A percentile compares a stretch with the other conserved stretches of the same genome.
Evolutionary conservation across 164 flowering plant species (phyloP).

Genomic region (Cinnamomum chago): DNA sequence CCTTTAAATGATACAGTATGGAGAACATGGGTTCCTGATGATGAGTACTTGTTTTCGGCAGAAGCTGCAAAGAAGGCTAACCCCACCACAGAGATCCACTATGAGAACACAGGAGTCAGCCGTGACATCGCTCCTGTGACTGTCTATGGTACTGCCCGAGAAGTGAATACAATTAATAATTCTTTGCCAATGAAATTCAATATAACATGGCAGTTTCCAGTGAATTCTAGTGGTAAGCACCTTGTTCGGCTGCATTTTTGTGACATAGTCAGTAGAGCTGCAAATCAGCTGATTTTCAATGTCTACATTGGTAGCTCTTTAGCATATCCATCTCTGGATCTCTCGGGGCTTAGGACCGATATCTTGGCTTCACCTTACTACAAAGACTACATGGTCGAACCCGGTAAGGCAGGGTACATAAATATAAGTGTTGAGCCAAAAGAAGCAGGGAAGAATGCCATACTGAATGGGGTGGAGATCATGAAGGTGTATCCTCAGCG

Average conservation of each 20-base stretch:
- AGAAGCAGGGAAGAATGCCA: conserved; percentile 43
- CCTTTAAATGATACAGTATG: conserved; percentile 75
- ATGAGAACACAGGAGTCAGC: conserved; percentile 23
- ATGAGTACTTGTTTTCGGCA: conserved; percentile 40
- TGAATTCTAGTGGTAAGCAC: conserved; percentile 42
- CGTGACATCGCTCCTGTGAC: conserved; percentile 50
- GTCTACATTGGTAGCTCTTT: conserved; percentile 63
- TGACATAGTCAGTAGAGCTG: conserved; percentile 67
- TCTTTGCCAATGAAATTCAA: conserved; percentile 14
- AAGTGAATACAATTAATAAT: conserved; percentile 37
- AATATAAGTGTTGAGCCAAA: conserved; percentile 58
- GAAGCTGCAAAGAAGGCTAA: conserved; percentile 37
- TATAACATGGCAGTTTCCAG: conserved; percentile 65
- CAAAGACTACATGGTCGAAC: conserved; percentile 64
- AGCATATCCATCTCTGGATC: conserved; percentile 33
- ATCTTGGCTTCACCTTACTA: conserved; percentile 67
- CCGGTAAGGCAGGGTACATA: conserved; percentile 25
- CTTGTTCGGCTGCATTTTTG: conserved; percentile 83
- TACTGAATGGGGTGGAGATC: conserved; percentile 85
- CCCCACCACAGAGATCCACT: conserved; percentile 39
- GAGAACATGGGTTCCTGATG: conserved; percentile 84
- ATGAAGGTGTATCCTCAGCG: conserved; percentile 52
- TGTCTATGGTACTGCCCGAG: conserved; percentile 58
- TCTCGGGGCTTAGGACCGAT: conserved; percentile 18
- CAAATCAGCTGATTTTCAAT: conserved; percentile 55